Evolutionary conservation across 352 stramenopile species (phyloP).

Genomic region (Phytophthora nicotianae): DNA sequence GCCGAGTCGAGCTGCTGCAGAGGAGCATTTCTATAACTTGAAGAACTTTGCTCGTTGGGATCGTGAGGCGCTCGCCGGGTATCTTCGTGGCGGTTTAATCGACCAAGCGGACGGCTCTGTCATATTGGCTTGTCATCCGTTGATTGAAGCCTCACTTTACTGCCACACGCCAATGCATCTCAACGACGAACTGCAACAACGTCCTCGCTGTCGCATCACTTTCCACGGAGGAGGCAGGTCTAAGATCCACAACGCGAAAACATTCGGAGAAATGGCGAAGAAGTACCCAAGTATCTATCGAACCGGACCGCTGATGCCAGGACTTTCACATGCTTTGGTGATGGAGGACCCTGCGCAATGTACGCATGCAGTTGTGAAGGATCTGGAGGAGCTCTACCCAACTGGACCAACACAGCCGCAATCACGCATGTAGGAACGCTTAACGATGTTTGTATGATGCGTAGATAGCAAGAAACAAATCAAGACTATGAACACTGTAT

Average conservation of each 20-base stretch:
- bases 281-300: constrained; percentile 44
- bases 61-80: constrained; percentile 33
- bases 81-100: constrained; percentile 31
- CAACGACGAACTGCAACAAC: constrained; percentile 28
- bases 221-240: constrained; percentile 48
- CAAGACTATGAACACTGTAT: no score
- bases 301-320: constrained; percentile 29
- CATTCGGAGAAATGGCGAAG: constrained; percentile 32
- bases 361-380: constrained; percentile 37
- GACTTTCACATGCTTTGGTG: constrained; percentile 50
- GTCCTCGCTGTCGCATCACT: constrained; percentile 38
- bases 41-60: constrained; percentile 43
- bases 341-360: constrained; percentile 48
- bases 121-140: constrained; percentile 42
- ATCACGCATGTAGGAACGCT: not conserved
- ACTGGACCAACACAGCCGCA: not conserved
- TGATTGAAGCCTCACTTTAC: constrained; percentile 51
- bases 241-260: constrained; percentile 42
- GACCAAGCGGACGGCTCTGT: constrained; percentile 34
- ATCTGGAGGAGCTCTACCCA: constrained; percentile 28
- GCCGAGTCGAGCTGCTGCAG: constrained; percentile 23
- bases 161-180: constrained; percentile 40
- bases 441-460: not conserved
- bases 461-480: not conserved
- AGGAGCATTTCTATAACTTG: constrained; percentile 34